Conservation (phyloP, 129 eudicot genomes). For the Rutidosis leptorrhynchoides region DNA sequence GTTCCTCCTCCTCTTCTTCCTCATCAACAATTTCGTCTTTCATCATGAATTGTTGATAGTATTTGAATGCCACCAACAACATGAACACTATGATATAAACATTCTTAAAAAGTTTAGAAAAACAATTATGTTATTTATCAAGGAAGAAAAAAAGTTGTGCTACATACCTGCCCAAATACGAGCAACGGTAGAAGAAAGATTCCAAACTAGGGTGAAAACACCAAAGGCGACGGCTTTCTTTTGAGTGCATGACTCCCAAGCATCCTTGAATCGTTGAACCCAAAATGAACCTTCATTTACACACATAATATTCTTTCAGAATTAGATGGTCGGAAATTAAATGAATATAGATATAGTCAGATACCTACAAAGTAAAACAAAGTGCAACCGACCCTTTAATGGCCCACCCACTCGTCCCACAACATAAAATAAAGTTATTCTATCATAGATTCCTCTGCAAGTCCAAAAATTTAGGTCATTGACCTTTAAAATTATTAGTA, state of each 20-base stretch:
- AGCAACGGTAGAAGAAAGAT: constrained; percentile 57
- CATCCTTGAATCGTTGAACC: constrained; percentile 68
- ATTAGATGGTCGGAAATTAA: not conserved
- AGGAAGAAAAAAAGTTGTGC: not conserved
- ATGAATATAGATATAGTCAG: not conserved
- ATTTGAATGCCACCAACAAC: too few relatives aligned
- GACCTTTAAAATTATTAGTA: not conserved
- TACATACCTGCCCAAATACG: constrained; percentile 81
- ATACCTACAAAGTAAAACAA: not conserved
- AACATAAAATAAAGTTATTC: too few relatives aligned
- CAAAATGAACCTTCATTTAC: constrained; percentile 57
- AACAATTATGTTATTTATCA: not conserved
- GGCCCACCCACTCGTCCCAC: too few relatives aligned
- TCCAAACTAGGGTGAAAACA: constrained; percentile 67
- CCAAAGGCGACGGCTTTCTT: constrained; percentile 72
- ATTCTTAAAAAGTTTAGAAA: constrained; percentile 14
- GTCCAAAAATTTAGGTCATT: not conserved
- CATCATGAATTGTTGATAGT: constrained; percentile 48
- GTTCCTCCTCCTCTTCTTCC: constrained; percentile 22
- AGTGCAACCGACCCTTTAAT: too few relatives aligned
- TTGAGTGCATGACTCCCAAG: constrained; percentile 82
- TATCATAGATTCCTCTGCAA: not conserved
- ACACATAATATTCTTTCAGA: not conserved
- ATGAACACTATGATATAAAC: constrained; percentile 43
- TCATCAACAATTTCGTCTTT: constrained; percentile 39